Evolutionary conservation across 495 filamentous ascomycete species (phyloP).

Genomic region (Hapsidospora chrysogenum): DNA sequence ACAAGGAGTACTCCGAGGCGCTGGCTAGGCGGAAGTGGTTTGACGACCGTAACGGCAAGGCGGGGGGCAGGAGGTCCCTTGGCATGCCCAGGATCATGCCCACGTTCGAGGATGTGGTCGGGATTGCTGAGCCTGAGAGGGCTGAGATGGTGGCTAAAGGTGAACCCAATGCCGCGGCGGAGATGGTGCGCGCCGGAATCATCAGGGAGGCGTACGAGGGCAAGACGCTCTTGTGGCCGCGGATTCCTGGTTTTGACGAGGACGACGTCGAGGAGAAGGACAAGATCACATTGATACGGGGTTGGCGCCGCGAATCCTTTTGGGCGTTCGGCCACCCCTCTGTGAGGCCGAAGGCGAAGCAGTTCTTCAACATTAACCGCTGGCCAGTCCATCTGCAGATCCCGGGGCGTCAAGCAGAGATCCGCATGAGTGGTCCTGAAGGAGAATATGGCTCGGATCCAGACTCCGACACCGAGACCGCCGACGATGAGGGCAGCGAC

Average conservation of each 20-base stretch:
- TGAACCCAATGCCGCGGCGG: not conserved
- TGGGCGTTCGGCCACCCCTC: constrained; percentile 1
- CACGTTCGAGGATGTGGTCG: not conserved
- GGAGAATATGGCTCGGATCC: too few relatives aligned
- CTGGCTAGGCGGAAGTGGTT: too few relatives aligned
- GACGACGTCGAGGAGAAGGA: not conserved
- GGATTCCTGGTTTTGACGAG: not conserved
- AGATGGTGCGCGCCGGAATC: not conserved
- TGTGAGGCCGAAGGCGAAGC: not conserved
- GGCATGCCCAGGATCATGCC: not conserved
- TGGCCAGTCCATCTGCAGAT: constrained; percentile 4
- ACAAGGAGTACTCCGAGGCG: too few relatives aligned
- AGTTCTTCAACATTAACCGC: constrained; percentile 2
- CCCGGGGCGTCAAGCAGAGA: not conserved
- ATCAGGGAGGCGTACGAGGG: not conserved
- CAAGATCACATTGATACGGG: not conserved
- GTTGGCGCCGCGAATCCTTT: not conserved
- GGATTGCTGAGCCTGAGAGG: not conserved
- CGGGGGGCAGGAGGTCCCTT: not conserved
- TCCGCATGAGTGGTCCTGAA: not conserved
- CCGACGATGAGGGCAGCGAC: not conserved
- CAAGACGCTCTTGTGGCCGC: constrained; percentile 1
- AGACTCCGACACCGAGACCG: not conserved
- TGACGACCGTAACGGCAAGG: not conserved
- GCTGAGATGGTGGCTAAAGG: not conserved